Conservation (phyloP, 495 filamentous ascomycete genomes). For the Daldinia decipiens region DNA sequence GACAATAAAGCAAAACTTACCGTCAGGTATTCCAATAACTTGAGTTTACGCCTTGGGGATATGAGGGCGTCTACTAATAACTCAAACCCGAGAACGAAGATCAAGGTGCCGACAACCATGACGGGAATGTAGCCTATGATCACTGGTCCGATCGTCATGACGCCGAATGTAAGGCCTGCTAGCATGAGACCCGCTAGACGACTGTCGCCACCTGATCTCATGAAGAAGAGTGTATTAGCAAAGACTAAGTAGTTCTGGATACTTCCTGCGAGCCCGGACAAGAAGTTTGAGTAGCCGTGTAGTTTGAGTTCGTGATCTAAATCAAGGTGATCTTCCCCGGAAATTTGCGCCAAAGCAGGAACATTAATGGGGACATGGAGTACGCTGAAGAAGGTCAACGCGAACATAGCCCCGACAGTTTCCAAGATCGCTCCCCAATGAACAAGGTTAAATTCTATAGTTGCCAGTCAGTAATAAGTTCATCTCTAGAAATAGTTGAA, state of each 20-base stretch:
- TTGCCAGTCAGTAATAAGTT: conserved; percentile 40
- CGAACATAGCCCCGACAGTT: conserved; percentile 94
- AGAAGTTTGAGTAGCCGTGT: conserved; percentile 90
- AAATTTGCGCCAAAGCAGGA: conserved; percentile 86
- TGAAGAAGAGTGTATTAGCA: conserved; percentile 95
- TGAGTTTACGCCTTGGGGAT: conserved; percentile 86
- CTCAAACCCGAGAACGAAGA: conserved; percentile 93
- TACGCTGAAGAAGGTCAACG: conserved; percentile 95
- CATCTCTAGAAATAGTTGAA: neutral
- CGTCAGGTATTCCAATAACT: conserved; percentile 87
- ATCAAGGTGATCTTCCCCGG: conserved; percentile 88
- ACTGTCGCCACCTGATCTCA: conserved; percentile 86
- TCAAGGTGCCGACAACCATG: conserved; percentile 94
- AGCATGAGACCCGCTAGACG: conserved; percentile 88
- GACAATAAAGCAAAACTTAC: conserved; percentile 50
- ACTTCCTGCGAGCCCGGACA: conserved; percentile 86
- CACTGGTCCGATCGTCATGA: conserved; percentile 84
- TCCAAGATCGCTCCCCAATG: conserved; percentile 83
- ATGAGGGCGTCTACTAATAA: conserved; percentile 86
- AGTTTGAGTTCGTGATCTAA: conserved; percentile 92
- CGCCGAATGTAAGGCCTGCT: conserved; percentile 78
- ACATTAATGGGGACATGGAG: conserved; percentile 98
- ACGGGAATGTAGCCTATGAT: conserved; percentile 95
- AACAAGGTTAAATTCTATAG: conserved; percentile 73
- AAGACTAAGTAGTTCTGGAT: conserved; percentile 99